These are phyloP conservation scores for Chalaropsis thielavioides DNA, from an alignment of 2,329 filamentous ascomycete species.

Conservation along the genomic window DNA sequence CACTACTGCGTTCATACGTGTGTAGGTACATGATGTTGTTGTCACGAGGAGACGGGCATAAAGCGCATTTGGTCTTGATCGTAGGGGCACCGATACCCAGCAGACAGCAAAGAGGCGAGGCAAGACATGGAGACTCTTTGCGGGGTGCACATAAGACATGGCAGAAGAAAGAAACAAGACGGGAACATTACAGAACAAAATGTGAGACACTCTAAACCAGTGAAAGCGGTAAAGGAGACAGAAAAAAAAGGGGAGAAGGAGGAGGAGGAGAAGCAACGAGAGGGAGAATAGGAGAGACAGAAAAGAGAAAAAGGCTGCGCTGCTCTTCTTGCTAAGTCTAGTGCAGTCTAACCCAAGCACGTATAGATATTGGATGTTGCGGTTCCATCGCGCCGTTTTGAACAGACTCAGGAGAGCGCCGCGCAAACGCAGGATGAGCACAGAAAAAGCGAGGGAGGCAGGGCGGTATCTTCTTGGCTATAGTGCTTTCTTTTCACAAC, in stretches of 20 bases:
- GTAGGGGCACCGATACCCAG: too few relatives aligned
- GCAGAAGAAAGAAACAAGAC: not conserved
- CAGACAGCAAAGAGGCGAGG: too few relatives aligned
- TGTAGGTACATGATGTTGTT: not conserved
- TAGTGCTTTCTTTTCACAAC: too few relatives aligned
- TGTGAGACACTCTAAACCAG: not conserved
- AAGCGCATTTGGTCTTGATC: not conserved
- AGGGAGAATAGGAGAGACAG: not conserved
- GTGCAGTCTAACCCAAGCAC: not conserved
- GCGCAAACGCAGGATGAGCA: not conserved
- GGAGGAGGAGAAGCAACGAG: not conserved
- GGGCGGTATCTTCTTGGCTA: too few relatives aligned
- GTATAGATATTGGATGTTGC: not conserved
- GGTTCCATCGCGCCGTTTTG: conserved; percentile 2
- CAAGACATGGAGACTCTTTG: too few relatives aligned
- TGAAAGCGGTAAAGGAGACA: too few relatives aligned
- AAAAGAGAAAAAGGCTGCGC: not conserved
- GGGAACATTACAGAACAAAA: not conserved
- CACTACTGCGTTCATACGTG: not conserved
- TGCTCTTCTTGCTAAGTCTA: not conserved
- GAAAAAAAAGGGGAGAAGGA: not conserved
- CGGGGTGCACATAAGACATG: too few relatives aligned
- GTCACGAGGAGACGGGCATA: not conserved
- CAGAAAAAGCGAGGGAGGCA: not conserved
- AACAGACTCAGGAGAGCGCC: not conserved